Evolutionary conservation across 2,329 filamentous ascomycete species (phyloP).

Genomic region (Calonectria fujianensis): DNA sequence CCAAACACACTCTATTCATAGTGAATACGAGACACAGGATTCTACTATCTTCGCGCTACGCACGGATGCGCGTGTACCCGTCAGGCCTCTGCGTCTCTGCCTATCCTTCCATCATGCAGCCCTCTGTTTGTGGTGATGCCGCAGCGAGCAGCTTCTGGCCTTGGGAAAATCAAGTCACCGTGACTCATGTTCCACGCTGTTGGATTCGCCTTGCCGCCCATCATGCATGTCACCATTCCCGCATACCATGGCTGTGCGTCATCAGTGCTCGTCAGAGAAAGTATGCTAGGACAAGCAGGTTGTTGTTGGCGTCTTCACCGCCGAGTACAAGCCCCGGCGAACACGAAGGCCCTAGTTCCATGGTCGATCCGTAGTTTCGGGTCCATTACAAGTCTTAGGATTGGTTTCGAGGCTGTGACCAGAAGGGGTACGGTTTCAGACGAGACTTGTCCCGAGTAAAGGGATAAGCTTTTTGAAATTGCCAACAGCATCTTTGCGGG

Average conservation of each 20-base stretch:
- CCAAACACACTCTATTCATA: background rate
- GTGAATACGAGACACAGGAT: background rate
- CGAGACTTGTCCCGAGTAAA: background rate
- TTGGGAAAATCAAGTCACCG: background rate
- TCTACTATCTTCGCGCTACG: background rate
- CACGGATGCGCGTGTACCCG: background rate
- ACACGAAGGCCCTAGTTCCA: background rate
- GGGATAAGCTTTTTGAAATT: background rate
- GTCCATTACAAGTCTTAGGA: background rate
- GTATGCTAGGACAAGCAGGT: background rate
- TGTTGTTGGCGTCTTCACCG: background rate
- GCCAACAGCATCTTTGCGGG: background rate
- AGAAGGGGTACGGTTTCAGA: background rate
- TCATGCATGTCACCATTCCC: background rate
- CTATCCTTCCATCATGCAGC: background rate
- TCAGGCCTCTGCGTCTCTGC: background rate
- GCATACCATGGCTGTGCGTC: background rate
- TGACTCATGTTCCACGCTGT: background rate
- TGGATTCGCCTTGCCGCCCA: background rate
- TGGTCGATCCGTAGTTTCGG: background rate
- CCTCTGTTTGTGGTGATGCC: background rate
- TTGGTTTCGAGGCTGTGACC: background rate
- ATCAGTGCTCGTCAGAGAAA: background rate
- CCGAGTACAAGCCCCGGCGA: background rate
- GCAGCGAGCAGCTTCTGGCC: background rate